Evolutionary conservation across 179 eudicot species (phyloP).

Genomic region (Beta lomatogona): DNA sequence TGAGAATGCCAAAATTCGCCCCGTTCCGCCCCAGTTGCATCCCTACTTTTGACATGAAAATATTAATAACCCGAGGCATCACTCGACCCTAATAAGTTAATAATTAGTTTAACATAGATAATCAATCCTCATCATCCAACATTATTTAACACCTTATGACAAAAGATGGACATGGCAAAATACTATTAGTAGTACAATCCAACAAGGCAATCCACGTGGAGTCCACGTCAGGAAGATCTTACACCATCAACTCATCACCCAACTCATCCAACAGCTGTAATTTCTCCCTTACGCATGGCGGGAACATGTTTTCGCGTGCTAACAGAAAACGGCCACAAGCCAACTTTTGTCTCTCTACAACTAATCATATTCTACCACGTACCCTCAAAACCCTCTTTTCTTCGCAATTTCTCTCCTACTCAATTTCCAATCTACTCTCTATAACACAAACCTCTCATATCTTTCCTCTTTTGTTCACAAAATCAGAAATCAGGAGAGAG

Average conservation of each 20-base stretch:
- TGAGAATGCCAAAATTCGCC: too few relatives aligned
- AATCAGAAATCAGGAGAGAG: not conserved
- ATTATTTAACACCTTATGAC: too few relatives aligned
- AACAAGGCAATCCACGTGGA: constrained; percentile 15
- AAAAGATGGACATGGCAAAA: too few relatives aligned
- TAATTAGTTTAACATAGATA: too few relatives aligned
- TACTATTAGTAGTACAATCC: not conserved
- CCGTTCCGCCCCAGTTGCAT: too few relatives aligned
- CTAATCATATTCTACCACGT: constrained; percentile 27
- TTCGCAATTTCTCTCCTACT: not conserved
- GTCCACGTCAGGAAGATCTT: constrained; percentile 13
- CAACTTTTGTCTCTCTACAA: not conserved
- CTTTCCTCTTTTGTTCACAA: not conserved
- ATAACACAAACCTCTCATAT: not conserved
- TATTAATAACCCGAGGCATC: too few relatives aligned
- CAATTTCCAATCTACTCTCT: not conserved
- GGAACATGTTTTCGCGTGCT: constrained; percentile 30
- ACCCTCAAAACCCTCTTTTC: not conserved
- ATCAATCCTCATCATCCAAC: too few relatives aligned
- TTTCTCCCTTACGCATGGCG: constrained; percentile 28
- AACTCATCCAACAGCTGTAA: constrained; percentile 18
- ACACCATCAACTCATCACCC: not conserved
- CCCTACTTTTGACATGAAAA: too few relatives aligned
- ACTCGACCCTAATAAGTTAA: too few relatives aligned
- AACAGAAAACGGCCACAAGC: constrained; percentile 28